Base-by-base conservation (phyloP, 805 yeast genomes). In the Candida chauliodis region DNA sequence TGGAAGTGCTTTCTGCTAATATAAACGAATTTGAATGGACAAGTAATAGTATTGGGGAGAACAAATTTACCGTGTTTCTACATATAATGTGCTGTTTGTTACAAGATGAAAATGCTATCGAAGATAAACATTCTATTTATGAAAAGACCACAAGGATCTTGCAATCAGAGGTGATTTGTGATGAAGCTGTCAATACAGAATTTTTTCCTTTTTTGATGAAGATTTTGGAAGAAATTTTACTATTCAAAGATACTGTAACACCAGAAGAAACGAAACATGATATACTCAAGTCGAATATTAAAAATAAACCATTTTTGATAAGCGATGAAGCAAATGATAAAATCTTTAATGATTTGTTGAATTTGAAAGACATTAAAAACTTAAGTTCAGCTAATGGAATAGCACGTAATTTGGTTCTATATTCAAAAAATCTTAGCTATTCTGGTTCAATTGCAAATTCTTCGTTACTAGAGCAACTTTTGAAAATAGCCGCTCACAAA, bases 161-260 rank as follows among this genome's bases (percentile, higher is more conserved):
- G 21, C 50, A 60, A 9, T 56, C 50, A 1, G 60, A 63, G 2
- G 43, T 78, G 8, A 55, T 33, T 33, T 26, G 22, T 13, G 15
- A 41, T 33, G 8, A 21, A 29, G 7, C 34, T 13, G 40, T 42
- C 2, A 69, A 74, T 43, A 51, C 65, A 19, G 65, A 69, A 11
- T 86, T 86, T 82, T 77, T 78, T 49, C 73, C 82, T 0, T 67
- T 74, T 40, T 76, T 79, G 0, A 53, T 87, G 24, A 56, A 69
- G 18, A 69, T 80, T 3, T 65, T 78, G 32, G 85, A 79, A 39
- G 75, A 73, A 24, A 57, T 80, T 3, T 49, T 84, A 30, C 65
- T 79, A 1, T 72, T 67, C 29, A 63, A 76, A 2, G 69, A 68
- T 23, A 59, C 78, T 4, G 87, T 88, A 0, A 49, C 48, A 1